Base-by-base conservation (phyloP, 768 basidiomycete species). In the Filobasidium wieringae region DNA sequence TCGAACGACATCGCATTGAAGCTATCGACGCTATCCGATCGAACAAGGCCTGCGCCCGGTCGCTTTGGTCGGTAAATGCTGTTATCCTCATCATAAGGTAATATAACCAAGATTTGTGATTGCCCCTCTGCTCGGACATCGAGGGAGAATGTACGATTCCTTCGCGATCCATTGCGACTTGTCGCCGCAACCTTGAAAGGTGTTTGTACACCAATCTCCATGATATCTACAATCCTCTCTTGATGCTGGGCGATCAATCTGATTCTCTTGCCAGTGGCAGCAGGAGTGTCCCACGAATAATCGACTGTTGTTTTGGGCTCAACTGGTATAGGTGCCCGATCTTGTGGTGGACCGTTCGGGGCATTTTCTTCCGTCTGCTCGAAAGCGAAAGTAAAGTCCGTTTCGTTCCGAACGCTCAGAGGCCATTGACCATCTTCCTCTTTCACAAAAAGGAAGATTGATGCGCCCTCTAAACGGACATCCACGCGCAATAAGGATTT, bases 281-380 rank as follows among this genome's bases (percentile, higher is more conserved):
- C 87, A 7, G 95, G 95, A 59, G 79, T 82, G 68, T 99, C 95
- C 93, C 93, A 99, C 4, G 91, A 86, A 69, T 96, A 99, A 31
- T 80, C 76, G 43, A 80, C 70, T 15, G 76, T 78, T 2, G 80
- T 76, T 36, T 79, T 81, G 9, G 82, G 78, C 5, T 74, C 67
- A 2, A 92, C 70, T n/a, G 75, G 77, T 14, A 43, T 27, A 12
- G 56, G 27, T 22, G 54, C 53, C 12, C 63, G 60, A 55, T 64
- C 51, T 41, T 71, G 60, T 31, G 55, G 80, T 80, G 33, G 71
- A n/a, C 69, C n/a, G 72, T 61, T 15, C 63, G 76, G 54, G 73
- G 74, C 29, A 73, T 73, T 64, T 81, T 81, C 79, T 81, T 66
- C 47, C 71, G 80, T 81, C 75, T 99, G 95, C 59, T 77, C 82